Percentiles rank a stretch among this genome's conserved stretches.
Conservation (phyloP, 106 monocot genomes). For the Apostasia ramifera region DNA sequence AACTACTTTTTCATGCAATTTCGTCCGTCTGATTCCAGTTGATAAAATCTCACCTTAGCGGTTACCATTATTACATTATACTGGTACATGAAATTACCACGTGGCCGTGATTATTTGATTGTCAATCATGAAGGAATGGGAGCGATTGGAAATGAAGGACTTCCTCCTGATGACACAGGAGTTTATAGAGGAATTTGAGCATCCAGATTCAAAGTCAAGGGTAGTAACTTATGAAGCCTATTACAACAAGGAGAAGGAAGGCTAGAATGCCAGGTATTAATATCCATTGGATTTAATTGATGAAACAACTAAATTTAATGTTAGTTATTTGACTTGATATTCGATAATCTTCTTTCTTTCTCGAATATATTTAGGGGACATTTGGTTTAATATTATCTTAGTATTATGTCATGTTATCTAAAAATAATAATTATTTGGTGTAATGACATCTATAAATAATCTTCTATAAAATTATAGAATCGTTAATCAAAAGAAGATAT, state of each 20-base stretch:
- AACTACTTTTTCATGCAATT: neutral
- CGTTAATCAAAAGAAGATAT: too few relatives aligned
- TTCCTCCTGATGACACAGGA: constrained; percentile 50
- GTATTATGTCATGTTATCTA: too few relatives aligned
- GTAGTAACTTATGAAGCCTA: constrained; percentile 39
- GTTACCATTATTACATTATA: neutral
- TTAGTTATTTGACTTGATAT: too few relatives aligned
- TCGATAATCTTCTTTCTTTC: too few relatives aligned
- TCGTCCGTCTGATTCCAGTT: neutral
- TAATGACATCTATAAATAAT: too few relatives aligned
- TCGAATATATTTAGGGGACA: too few relatives aligned
- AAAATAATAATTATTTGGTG: too few relatives aligned
- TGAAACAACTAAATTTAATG: too few relatives aligned
- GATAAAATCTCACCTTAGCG: neutral
- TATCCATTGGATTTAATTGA: too few relatives aligned
- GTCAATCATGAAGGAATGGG: constrained; percentile 37
- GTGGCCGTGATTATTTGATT: neutral
- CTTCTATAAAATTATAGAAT: too few relatives aligned
- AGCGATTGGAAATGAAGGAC: constrained; percentile 44
- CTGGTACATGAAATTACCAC: neutral
- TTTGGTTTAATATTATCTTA: too few relatives aligned
- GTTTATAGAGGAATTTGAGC: constrained; percentile 29
- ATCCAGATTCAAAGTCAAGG: constrained; percentile 39
- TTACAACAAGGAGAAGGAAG: constrained; percentile 14
- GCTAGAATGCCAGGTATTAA: too few relatives aligned